Conservation (phyloP, 1,284 basidiomycete genomes). For the Chiua sp. region DNA sequence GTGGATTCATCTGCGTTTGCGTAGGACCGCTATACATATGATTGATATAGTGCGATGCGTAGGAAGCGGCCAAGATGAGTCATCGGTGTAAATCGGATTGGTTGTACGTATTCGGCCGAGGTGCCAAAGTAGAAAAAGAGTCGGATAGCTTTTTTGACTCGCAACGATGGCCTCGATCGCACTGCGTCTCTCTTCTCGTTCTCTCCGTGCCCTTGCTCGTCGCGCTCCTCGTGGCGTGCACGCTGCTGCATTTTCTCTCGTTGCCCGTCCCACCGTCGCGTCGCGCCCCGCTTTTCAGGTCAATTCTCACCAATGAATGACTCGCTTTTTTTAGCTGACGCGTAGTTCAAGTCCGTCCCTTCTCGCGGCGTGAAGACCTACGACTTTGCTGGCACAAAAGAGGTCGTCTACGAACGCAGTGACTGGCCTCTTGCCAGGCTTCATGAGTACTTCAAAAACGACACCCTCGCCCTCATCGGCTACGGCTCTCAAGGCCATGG, state of each 20-base stretch:
- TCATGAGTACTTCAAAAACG: slow-evolving; percentile 99
- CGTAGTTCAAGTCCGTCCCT: slow-evolving; percentile 32
- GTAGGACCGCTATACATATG: too few relatives aligned
- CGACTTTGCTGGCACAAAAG: slow-evolving; percentile 96
- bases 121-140: slow-evolving; percentile 16
- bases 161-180: slow-evolving; percentile 24
- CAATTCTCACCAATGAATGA: slow-evolving; percentile 24
- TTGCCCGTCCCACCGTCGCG: slow-evolving; percentile 57
- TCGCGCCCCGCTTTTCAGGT: slow-evolving; percentile 53
- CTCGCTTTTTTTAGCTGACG: slow-evolving; percentile 15
- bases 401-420: slow-evolving; percentile 95
- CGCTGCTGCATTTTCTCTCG: slow-evolving; percentile 75
- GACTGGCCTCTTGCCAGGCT: slow-evolving; percentile 99
- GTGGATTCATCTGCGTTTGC: too few relatives aligned
- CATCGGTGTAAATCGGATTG: slow-evolving; percentile 7
- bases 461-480: slow-evolving; percentile 98
- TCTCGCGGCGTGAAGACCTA: slow-evolving; percentile 94
- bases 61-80: too few relatives aligned
- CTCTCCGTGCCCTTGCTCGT: slow-evolving; percentile 28
- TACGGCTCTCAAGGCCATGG: slow-evolving; percentile 99
- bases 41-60: too few relatives aligned
- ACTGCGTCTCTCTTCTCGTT: slow-evolving; percentile 30
- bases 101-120: slow-evolving; percentile 16
- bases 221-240: slow-evolving; percentile 38
- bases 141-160: background rate